phyloP scores from a whole-genome alignment of 2,329 filamentous ascomycete species.

The Parastagonospora nodorum region DNA sequence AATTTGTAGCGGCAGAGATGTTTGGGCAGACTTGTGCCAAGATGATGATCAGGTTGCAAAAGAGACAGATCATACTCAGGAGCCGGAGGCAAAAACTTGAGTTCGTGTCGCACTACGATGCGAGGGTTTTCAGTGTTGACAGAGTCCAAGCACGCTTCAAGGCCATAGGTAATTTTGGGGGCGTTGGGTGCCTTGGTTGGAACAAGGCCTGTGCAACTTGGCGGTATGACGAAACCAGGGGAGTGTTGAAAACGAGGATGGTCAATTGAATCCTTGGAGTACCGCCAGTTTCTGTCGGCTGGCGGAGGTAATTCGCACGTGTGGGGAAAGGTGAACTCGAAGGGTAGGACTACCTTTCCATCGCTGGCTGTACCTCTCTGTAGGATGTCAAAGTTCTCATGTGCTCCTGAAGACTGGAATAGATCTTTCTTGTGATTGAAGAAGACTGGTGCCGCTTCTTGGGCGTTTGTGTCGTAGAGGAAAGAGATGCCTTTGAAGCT shows the following conservation, averaged over 20 bases:
- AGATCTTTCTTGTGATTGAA: conserved; percentile 23
- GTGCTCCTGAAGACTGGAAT: conserved; percentile 20
- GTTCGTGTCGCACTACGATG: conserved; percentile 1
- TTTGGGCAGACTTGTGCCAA: conserved; percentile 18
- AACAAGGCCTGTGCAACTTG: conserved; percentile 14
- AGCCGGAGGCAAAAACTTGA: conserved; percentile 9
- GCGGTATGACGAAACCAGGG: conserved; percentile 24
- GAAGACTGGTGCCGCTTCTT: conserved; percentile 19
- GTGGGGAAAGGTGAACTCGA: conserved; percentile 32
- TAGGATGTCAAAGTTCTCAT: conserved; percentile 28
- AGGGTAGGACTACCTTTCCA: conserved; percentile 30
- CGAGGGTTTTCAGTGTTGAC: conserved; percentile 1
- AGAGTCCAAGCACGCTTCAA: conserved; percentile 19
- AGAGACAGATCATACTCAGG: conserved; percentile 22
- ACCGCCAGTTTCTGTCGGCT: conserved; percentile 14
- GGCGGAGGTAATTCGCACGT: conserved; percentile 19
- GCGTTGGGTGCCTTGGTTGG: not conserved
- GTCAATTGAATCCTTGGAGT: conserved; percentile 22
- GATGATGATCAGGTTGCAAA: conserved; percentile 19
- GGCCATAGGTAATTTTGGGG: conserved; percentile 21
- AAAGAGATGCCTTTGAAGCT: conserved; percentile 19
- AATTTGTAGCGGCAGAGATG: conserved; percentile 25
- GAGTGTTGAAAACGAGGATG: conserved; percentile 33
- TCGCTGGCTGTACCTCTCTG: conserved; percentile 20
- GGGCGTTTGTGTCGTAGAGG: conserved; percentile 14